A percentile compares a stretch with the other conserved stretches of the same genome.
phyloP scores from a whole-genome alignment of 116 monocot genomes.

The Zostera marina region DNA sequence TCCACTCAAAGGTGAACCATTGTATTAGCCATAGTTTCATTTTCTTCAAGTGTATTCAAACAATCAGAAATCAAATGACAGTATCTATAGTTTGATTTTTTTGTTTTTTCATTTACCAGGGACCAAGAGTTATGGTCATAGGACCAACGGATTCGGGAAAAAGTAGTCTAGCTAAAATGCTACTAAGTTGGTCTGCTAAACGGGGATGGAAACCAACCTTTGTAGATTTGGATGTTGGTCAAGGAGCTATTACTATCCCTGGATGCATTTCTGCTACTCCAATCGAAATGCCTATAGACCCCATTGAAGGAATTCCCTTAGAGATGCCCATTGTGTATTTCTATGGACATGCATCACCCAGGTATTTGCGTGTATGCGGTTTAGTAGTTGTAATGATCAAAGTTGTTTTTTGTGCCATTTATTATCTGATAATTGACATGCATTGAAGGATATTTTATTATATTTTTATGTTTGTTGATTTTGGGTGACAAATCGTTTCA shows the following conservation, averaged over 20 bases:
- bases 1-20: conserved; percentile 33
- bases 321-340: conserved; percentile 96
- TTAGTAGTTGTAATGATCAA: neutral
- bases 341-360: conserved; percentile 87
- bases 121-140: conserved; percentile 88
- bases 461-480: neutral
- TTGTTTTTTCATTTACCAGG: conserved; percentile 23
- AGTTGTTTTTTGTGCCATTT: neutral
- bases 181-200: conserved; percentile 90
- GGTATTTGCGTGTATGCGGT: conserved; percentile 17
- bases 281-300: conserved; percentile 94
- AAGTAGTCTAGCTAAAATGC: conserved; percentile 95
- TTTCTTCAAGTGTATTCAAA: neutral
- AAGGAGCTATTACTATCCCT: conserved; percentile 89
- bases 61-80: neutral
- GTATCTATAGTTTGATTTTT: neutral
- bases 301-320: conserved; percentile 82
- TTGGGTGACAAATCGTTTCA: conserved; percentile 4
- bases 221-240: conserved; percentile 98
- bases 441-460: neutral
- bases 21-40: too few relatives aligned
- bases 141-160: conserved; percentile 98
- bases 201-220: conserved; percentile 89
- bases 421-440: neutral
- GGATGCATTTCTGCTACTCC: conserved; percentile 95